phyloP scores from a whole-genome alignment of 1,284 basidiomycete species.

The Binderoboletus segoi region DNA sequence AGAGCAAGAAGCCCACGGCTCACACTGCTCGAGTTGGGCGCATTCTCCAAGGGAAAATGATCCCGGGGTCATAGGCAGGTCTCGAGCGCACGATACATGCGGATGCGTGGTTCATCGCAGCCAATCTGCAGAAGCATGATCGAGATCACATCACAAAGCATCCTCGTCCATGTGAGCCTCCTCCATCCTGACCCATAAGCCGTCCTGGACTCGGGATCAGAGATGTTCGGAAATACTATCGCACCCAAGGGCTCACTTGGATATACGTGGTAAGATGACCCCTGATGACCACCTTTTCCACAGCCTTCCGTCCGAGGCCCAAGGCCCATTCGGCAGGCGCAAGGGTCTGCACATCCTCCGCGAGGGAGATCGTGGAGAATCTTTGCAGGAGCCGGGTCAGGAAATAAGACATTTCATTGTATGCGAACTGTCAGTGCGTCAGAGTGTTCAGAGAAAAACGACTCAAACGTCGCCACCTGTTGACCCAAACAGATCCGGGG shows the following conservation, averaged over 20 bases:
- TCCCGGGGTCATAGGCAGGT: no score
- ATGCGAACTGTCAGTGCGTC: slow-evolving; percentile 39
- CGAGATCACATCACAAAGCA: no score
- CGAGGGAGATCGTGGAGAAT: slow-evolving; percentile 40
- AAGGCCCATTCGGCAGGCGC: slow-evolving; percentile 36
- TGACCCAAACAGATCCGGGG: slow-evolving; percentile 53
- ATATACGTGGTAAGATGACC: slow-evolving; percentile 58
- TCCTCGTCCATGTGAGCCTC: no score
- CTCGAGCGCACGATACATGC: no score
- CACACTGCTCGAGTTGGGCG: no score
- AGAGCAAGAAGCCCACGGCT: no score
- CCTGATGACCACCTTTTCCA: slow-evolving; percentile 36
- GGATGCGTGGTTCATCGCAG: no score
- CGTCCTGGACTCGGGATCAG: no score
- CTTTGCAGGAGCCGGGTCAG: slow-evolving; percentile 44
- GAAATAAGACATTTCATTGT: slow-evolving; percentile 45
- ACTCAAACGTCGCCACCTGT: slow-evolving; percentile 34
- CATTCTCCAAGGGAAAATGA: no score
- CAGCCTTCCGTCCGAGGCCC: slow-evolving; percentile 21
- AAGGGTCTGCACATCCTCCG: slow-evolving; percentile 39
- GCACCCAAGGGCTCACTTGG: slow-evolving; percentile 16
- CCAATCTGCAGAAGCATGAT: no score
- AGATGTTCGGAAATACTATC: no score
- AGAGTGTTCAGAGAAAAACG: background rate
- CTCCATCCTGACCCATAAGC: no score